Conservation (phyloP, 306 rosid species). For the Pachyrhizus erosus region DNA sequence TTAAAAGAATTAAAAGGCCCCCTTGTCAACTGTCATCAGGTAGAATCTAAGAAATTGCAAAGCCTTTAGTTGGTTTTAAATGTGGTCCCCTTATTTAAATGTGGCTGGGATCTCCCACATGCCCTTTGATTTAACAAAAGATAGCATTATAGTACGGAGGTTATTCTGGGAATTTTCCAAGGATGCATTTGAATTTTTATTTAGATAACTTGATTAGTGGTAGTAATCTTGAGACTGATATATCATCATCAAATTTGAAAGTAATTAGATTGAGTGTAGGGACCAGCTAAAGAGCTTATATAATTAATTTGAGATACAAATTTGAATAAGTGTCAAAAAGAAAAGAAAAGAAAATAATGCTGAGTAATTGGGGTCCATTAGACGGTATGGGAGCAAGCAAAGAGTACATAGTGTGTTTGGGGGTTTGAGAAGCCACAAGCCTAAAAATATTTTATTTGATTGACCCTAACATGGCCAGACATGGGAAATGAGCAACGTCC, state of each 20-base stretch:
- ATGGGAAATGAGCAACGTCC: conserved; percentile 37
- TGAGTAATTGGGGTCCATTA: neutral
- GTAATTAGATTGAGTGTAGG: conserved; percentile 40
- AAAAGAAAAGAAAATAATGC: too few species aligned
- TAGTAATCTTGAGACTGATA: conserved; percentile 32
- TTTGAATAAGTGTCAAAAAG: too few species aligned
- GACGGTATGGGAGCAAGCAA: neutral
- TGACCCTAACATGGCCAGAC: neutral
- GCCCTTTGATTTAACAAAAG: conserved; percentile 33
- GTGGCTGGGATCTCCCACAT: conserved; percentile 41
- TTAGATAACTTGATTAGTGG: neutral
- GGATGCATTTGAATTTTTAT: conserved; percentile 17
- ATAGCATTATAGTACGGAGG: neutral
- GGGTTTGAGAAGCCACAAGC: neutral
- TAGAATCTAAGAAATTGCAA: conserved; percentile 53
- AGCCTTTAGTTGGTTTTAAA: conserved; percentile 33
- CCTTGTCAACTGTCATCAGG: conserved; percentile 31
- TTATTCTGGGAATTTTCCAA: conserved; percentile 28
- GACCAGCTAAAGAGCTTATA: conserved; percentile 37
- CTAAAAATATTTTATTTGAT: too few species aligned
- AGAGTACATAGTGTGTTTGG: neutral
- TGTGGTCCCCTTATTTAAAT: conserved; percentile 53
- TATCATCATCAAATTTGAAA: conserved; percentile 40
- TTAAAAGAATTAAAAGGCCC: conserved; percentile 33
- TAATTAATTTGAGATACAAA: neutral